Evolutionary conservation across 345 rosid species (phyloP), one percentile per base, ranked within the genome.

Genomic region (Pistacia integerrima): DNA sequence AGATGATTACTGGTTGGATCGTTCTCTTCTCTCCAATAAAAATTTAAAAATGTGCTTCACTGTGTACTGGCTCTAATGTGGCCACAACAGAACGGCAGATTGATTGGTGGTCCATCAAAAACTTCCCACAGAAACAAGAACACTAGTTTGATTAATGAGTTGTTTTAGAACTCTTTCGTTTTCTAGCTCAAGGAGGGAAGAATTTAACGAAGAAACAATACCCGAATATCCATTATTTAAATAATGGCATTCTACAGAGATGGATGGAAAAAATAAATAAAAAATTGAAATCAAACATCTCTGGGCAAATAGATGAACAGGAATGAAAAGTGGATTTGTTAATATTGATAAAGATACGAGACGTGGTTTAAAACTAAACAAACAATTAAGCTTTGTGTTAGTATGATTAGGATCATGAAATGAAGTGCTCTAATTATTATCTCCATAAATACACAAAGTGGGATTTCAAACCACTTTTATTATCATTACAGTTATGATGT

Each of bases 401-500:
- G 25, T 25, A 25, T 35, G 62, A 63, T 20, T 12, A 74, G 51
- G 52, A 51, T 8, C n/a, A 10, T 44, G 18, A 44, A 6, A 20
- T 3, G 35, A 52, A 52, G 48, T 62, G 76, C 49, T 11, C 25
- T 33, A 74, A 74, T 63, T 36, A 63, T 51, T n/a, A 11, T n/a
- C 22, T 18, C 55, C 64, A 36, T 51, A 10, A 14, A 55, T 9
- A 41, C 8, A 9, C 35, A 14, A 9, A 73, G 38, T 55, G 64
- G 54, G 52, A 52, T 52, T 49, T n/a, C 69, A 25, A 12, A 33
- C 51, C 18, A 63, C 35, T n/a, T 65, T 55, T 10, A 55, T 7
- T 55, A 35, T 74, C 55, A 41, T 74, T 74, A 38, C 35, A 64
- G 49, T 36, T n/a, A 64, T 64, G 36, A 52, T 63, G 30, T 46